Evolutionary conservation across 2,329 filamentous ascomycete genomes (phyloP), one percentile per base, ranked within the genome.

Genomic region (Diaporthe sp.): DNA sequence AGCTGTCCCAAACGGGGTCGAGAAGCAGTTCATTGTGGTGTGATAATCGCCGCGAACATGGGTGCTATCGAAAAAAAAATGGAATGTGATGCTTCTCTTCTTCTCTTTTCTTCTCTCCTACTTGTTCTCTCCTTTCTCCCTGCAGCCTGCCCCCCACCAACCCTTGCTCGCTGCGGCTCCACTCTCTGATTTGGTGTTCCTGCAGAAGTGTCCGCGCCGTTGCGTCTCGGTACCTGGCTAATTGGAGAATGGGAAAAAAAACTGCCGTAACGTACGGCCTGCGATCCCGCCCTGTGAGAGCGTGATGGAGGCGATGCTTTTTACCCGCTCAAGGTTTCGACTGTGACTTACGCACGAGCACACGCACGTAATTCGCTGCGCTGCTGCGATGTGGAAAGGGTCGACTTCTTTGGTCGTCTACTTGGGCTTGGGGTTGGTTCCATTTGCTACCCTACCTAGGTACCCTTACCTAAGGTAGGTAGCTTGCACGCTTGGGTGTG

Each of bases 171-270:
- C 57, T 60, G 52, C 50, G 67, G 67, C 67, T 55, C 67, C 60
- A 72, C 58, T 64, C 61, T 40, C 40, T 70, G 42, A 58, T 58
- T 73, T 19, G 38, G 25, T 60, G 72, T 74, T 71, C 72, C 72
- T 74, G 72, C 72, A 74, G 72, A 70, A 74, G 72, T 52, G 64
- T 40, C 55, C 30, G 40, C 64, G 25, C 57, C 72, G 54, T 61
- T 52, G 70, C 42, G 55, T 47, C 35, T 47, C 50, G 50, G 50
- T 47, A 73, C 60, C 50, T 57, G 60, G 50, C 64, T 52, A 54
- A 25, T 35, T 28, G 54, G 25, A 28, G 64, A 28, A 28, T 52
- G 64, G 45, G 35, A 58, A 50, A 52, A 67, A 58, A 50, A 52
- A 67, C 45, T 67, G 64, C 64, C 64, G 64, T 52, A 25, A 22